Evolutionary conservation across 2,329 filamentous ascomycete genomes (phyloP), one percentile per base, ranked within the genome.

Genomic region (Fusarium haematococcum): DNA sequence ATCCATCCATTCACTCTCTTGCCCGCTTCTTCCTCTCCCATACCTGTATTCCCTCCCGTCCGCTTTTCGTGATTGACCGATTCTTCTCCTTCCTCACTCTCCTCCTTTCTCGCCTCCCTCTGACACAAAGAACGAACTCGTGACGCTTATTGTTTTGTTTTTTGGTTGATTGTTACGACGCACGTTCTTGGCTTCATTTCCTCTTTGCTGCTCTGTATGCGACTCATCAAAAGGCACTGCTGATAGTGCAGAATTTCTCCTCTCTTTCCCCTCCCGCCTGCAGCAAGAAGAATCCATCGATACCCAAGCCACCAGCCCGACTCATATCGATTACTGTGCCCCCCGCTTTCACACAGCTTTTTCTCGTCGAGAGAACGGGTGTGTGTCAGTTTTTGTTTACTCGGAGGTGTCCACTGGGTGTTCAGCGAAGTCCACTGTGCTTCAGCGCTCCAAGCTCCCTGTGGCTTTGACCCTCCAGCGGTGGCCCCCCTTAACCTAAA

Each of bases 401-500:
- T 69, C 70, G 32, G 23, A 25, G 43, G 43, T 25, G 43, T 18
- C 43, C 43, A 25, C 43, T 48, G 43, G 23, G 2, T 4, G 43
- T 32, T 33, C 33, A 57, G 54, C 57, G 64, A 37, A 64, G 48
- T 41, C 54, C 71, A 48, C 72, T 73, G 75, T 64, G 32, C 56
- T 56, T 48, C 72, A 68, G 73, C 65, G 72, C 72, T n/a, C 64
- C 52, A 63, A 16, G 54, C 64, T 52, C 65, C 25, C 45, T 41
- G 59, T 56, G 56, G 43, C 43, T 48, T 48, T 48, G 43, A 48
- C 43, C 20, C 43, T 48, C 43, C 23, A 48, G 43, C 23, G 43
- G 43, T 48, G 43, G 43, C 57, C 66, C 65, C 71, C 73, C 75
- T 69, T 68, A 68, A 74, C 68, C 67, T 69, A 65, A 74, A 68